A percentile compares a stretch with the other conserved stretches of the same genome.
These are phyloP conservation scores for Fallopia convolvulus DNA, from an alignment of 148 eudicot species.

Conservation along the genomic window DNA sequence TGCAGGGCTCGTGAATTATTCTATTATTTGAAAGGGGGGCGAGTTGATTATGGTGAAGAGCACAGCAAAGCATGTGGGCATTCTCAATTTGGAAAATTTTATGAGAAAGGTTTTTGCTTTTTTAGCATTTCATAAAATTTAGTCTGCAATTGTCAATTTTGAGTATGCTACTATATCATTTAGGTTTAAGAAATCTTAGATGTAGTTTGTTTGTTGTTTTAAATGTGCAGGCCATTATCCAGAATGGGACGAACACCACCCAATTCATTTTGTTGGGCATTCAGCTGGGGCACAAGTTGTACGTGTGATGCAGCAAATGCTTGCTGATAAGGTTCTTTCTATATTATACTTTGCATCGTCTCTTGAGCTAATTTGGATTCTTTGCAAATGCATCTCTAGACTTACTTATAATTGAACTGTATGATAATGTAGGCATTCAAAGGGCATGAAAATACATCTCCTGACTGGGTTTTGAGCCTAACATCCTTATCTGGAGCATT, in stretches of 20 bases:
- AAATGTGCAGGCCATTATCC: conserved; percentile 56
- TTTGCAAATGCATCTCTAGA: neutral
- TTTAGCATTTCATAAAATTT: neutral
- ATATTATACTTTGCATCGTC: neutral
- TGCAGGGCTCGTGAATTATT: conserved; percentile 90
- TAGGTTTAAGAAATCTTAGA: no score
- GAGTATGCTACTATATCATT: neutral
- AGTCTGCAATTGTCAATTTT: neutral
- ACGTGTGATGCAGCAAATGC: conserved; percentile 92
- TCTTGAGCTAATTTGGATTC: neutral
- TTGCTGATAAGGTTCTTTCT: conserved; percentile 66
- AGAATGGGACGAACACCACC: conserved; percentile 93
- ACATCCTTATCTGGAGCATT: conserved; percentile 92
- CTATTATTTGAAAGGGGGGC: conserved; percentile 94
- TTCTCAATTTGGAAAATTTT: conserved; percentile 70
- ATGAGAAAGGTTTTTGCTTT: conserved; percentile 55
- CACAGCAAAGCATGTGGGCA: conserved; percentile 92
- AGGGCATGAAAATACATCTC: conserved; percentile 66
- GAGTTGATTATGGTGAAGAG: conserved; percentile 94
- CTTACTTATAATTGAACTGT: neutral
- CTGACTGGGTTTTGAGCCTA: conserved; percentile 80
- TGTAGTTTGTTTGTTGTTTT: neutral
- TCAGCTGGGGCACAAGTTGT: conserved; percentile 95
- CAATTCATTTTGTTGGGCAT: conserved; percentile 98
- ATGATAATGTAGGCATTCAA: conserved; percentile 50